Conservation (phyloP, 2,329 filamentous ascomycete species). For the Colletotrichum graminicola region DNA sequence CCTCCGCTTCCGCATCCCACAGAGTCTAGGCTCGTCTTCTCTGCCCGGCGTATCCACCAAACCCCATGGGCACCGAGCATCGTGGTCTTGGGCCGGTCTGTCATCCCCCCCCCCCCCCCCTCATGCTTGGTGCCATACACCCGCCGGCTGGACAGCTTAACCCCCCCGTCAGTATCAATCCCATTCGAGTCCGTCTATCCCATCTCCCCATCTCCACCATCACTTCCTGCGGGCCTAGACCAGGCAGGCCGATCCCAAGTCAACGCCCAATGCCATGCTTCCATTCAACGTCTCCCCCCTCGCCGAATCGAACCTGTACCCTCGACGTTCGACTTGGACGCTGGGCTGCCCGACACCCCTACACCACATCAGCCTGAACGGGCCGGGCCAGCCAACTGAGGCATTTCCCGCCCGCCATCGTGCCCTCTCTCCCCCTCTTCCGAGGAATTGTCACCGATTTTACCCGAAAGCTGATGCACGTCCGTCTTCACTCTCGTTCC, state of each 20-base stretch:
- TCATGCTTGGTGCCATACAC: too few species aligned
- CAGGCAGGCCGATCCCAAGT: not conserved
- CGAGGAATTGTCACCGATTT: slow-evolving; percentile 11
- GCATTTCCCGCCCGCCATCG: slow-evolving; percentile 18
- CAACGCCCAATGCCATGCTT: slow-evolving; percentile 12
- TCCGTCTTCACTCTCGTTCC: not conserved
- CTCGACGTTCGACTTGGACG: not conserved
- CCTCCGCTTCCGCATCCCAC: not conserved
- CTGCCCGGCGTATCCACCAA: slow-evolving; percentile 6
- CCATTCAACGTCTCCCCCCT: not conserved
- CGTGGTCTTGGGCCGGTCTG: slow-evolving; percentile 6
- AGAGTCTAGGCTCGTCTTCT: not conserved
- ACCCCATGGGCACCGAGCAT: slow-evolving; percentile 11
- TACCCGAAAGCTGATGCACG: slow-evolving; percentile 23
- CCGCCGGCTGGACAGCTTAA: too few species aligned
- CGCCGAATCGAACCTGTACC: not conserved
- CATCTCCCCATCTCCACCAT: not conserved
- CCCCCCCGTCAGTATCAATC: not conserved
- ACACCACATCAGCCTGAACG: slow-evolving; percentile 36
- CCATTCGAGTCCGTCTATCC: not conserved
- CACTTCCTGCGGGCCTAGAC: not conserved
- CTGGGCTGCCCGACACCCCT: not conserved
- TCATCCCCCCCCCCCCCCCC: not conserved
- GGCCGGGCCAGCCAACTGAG: slow-evolving; percentile 22
- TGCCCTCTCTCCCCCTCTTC: not conserved